A percentile compares a stretch with the other conserved stretches of the same genome.
These are phyloP conservation scores for Aureobasidium sp. DNA, from an alignment of 2,329 filamentous ascomycete species.

Conservation along the genomic window DNA sequence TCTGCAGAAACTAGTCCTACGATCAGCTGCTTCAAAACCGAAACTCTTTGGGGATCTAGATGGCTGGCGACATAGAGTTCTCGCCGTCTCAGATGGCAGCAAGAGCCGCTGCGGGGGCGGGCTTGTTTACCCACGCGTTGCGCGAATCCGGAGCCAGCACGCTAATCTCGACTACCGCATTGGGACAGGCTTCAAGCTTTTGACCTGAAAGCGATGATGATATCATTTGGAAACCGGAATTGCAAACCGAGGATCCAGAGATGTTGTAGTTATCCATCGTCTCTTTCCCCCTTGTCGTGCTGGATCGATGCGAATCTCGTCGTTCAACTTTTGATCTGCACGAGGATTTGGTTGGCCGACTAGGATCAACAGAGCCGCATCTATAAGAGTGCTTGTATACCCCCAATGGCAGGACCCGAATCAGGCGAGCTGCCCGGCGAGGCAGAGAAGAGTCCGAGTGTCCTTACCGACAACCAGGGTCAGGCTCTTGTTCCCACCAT, in stretches of 20 bases:
- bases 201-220: too few relatives aligned
- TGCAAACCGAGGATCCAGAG: background rate
- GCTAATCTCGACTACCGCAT: background rate
- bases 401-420: background rate
- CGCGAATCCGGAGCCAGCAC: background rate
- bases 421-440: background rate
- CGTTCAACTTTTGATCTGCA: background rate
- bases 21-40: too few relatives aligned
- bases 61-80: background rate
- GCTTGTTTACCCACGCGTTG: background rate
- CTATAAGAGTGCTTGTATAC: background rate
- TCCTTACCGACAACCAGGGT: conserved; percentile 6
- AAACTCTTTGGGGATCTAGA: background rate
- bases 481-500: background rate
- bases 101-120: conserved; percentile 5
- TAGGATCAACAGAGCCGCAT: background rate
- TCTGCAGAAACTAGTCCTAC: background rate
- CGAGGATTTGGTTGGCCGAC: background rate
- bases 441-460: background rate
- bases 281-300: background rate
- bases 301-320: background rate
- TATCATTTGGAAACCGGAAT: background rate
- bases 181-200: background rate
- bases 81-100: background rate
- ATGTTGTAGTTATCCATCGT: background rate